Percentiles rank a stretch among this genome's conserved stretches.
Evolutionary conservation across 768 basidiomycete genomes (phyloP).

Genomic region (Tricholoma hemisulphureum): DNA sequence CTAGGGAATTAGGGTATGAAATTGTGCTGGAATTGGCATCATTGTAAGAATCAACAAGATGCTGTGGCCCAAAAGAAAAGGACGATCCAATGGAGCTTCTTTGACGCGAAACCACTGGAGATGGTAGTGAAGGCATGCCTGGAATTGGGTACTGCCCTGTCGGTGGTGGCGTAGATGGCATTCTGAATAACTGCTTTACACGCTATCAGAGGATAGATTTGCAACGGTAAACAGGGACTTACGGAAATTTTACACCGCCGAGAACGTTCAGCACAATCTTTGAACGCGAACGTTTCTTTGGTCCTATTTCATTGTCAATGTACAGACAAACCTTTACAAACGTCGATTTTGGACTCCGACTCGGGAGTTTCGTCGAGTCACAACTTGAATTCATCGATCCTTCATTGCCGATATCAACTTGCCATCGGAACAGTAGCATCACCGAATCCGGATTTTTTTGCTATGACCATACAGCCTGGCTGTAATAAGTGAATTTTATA

Average conservation of each 20-base stretch:
- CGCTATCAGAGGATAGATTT: neutral
- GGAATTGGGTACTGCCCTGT: constrained; percentile 41
- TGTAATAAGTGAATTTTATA: no score
- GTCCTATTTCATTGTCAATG: neutral
- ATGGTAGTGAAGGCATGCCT: constrained; percentile 49
- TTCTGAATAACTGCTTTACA: constrained; percentile 7
- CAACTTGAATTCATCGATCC: neutral
- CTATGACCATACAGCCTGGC: no score
- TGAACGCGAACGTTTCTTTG: neutral
- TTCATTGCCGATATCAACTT: neutral
- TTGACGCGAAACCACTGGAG: constrained; percentile 56
- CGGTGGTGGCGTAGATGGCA: constrained; percentile 53
- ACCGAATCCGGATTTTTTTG: no score
- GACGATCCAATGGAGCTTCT: constrained; percentile 74
- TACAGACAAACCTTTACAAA: no score
- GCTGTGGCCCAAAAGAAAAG: constrained; percentile 82
- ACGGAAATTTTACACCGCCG: neutral
- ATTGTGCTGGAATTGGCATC: constrained; percentile 62
- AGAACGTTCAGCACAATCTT: neutral
- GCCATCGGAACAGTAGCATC: neutral
- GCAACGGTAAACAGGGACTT: neutral
- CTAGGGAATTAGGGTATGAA: constrained; percentile 52
- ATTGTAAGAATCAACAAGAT: constrained; percentile 67
- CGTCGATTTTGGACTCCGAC: neutral
- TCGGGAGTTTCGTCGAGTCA: neutral